These are phyloP conservation scores for Xerocomellus intermedius DNA, from an alignment of 768 basidiomycete genomes.

Conservation along the genomic window DNA sequence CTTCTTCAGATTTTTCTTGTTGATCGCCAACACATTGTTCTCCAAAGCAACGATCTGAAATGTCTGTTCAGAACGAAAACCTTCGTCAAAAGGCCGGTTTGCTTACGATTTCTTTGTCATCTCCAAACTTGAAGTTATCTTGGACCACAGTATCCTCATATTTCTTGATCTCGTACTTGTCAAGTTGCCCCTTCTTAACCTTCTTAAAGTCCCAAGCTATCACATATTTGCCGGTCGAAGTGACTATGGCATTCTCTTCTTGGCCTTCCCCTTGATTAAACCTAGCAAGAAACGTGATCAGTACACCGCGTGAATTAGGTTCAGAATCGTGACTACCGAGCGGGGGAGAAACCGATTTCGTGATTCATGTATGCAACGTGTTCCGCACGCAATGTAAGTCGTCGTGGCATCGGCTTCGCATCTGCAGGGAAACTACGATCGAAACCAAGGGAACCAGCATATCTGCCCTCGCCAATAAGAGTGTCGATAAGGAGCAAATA, in stretches of 20 bases:
- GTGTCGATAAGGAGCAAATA: conserved; percentile 95
- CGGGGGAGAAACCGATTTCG: conserved; percentile 85
- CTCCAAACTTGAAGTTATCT: conserved; percentile 97
- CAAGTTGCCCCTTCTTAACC: conserved; percentile 87
- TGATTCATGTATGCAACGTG: conserved; percentile 95
- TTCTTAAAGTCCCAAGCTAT: conserved; percentile 97
- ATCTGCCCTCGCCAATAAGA: conserved; percentile 87
- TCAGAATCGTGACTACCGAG: conserved; percentile 56
- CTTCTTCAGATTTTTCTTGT: conserved; percentile 88
- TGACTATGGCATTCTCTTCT: conserved; percentile 93
- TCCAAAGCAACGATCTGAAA: conserved; percentile 90
- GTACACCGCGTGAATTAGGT: background rate
- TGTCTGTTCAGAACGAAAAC: conserved; percentile 4
- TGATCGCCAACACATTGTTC: conserved; percentile 89
- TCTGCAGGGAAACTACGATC: conserved; percentile 94
- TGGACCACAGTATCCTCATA: conserved; percentile 95
- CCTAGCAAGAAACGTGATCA: conserved; percentile 39
- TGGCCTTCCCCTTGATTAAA: conserved; percentile 91
- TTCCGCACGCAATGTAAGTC: conserved; percentile 84
- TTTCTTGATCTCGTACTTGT: conserved; percentile 95
- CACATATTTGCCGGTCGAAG: conserved; percentile 88
- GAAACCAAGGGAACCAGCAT: conserved; percentile 81
- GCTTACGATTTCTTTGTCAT: conserved; percentile 92
- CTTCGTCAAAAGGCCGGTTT: background rate
- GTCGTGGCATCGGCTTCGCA: conserved; percentile 86